These are phyloP conservation scores for Russula sp. DNA, from an alignment of 768 basidiomycete genomes.

Conservation along the genomic window DNA sequence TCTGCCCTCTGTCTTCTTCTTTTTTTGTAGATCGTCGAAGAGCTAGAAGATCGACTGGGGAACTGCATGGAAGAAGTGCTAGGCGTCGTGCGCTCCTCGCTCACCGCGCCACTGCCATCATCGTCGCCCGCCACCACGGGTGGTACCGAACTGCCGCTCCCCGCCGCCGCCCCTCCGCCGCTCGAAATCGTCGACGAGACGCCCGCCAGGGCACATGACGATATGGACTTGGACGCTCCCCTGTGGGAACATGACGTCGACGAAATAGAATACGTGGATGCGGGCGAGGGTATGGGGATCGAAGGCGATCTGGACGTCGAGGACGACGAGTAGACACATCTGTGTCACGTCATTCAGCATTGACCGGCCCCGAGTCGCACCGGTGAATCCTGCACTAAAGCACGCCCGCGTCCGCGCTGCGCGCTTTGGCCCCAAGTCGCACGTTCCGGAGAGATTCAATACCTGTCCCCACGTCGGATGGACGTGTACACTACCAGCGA, in stretches of 20 bases:
- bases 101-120: conserved; percentile 21
- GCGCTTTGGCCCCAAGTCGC: too few relatives aligned
- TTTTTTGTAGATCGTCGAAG: conserved; percentile 74
- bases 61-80: conserved; percentile 64
- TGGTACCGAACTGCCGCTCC: neutral
- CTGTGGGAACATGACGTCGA: conserved; percentile 13
- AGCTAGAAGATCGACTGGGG: conserved; percentile 76
- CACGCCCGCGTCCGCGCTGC: too few relatives aligned
- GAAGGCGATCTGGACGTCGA: conserved; percentile 24
- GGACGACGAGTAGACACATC: conserved; percentile 8
- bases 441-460: too few relatives aligned
- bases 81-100: conserved; percentile 42
- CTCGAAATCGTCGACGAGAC: conserved; percentile 14
- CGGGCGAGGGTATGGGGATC: conserved; percentile 21
- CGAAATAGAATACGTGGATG: conserved; percentile 19
- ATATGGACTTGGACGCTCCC: conserved; percentile 4
- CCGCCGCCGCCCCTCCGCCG: neutral
- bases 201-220: neutral
- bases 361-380: too few relatives aligned
- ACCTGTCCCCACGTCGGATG: too few relatives aligned
- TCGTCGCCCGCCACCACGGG: neutral
- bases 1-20: neutral
- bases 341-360: too few relatives aligned
- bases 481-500: too few relatives aligned
- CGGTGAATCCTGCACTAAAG: too few relatives aligned